phyloP scores from a whole-genome alignment of 768 basidiomycete genomes.

The Agaricus blazei region DNA sequence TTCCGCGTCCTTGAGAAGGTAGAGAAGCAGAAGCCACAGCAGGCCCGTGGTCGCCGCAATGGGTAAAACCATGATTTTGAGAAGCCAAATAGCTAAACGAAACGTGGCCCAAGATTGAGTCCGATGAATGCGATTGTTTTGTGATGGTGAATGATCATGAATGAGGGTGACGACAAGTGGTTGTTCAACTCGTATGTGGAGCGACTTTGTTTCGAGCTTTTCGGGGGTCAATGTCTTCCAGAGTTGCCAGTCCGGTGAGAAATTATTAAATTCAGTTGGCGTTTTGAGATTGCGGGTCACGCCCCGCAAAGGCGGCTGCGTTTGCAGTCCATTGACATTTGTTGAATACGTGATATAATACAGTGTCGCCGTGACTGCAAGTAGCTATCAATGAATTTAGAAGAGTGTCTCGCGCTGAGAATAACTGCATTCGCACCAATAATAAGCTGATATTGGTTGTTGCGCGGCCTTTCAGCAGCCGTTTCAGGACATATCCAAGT shows the following conservation, averaged over 20 bases:
- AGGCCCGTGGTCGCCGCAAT: constrained; percentile 71
- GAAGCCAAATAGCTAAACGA: constrained; percentile 62
- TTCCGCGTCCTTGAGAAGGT: constrained; percentile 88
- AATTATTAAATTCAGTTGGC: constrained; percentile 15
- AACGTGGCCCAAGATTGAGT: constrained; percentile 44
- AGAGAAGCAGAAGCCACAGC: constrained; percentile 75
- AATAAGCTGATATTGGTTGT: constrained; percentile 77
- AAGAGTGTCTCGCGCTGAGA: constrained; percentile 10
- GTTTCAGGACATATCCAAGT: constrained; percentile 34
- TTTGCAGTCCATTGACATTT: constrained; percentile 24
- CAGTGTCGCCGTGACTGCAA: constrained; percentile 69
- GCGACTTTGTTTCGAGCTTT: constrained; percentile 37
- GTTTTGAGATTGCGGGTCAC: constrained; percentile 25
- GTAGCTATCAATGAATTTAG: constrained; percentile 42
- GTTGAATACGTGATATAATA: constrained; percentile 67
- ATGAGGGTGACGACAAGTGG: constrained; percentile 72
- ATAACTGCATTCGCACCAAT: constrained; percentile 41
- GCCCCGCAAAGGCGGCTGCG: constrained; percentile 25
- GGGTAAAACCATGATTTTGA: constrained; percentile 82
- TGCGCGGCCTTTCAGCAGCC: constrained; percentile 59
- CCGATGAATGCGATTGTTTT: constrained; percentile 25
- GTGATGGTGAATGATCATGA: constrained; percentile 27
- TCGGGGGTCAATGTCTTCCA: constrained; percentile 78
- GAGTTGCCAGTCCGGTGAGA: constrained; percentile 56
- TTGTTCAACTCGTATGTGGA: constrained; percentile 78